These are phyloP conservation scores for Crithidia brevicula DNA, from an alignment of 208 protist species.

Conservation along the genomic window DNA sequence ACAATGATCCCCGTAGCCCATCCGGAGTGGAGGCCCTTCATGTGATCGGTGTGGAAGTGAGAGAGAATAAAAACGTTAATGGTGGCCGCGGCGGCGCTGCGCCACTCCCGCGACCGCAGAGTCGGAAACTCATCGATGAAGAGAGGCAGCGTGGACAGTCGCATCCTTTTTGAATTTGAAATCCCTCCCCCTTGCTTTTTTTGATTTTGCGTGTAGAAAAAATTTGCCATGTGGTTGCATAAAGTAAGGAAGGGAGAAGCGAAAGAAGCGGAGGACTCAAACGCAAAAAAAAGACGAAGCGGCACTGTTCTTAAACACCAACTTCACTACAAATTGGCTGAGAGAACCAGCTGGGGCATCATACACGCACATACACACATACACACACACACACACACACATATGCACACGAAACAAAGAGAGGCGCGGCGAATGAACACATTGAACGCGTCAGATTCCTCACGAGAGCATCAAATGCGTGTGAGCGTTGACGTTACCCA, in stretches of 20 bases:
- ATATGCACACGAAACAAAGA: neutral
- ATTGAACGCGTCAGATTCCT: no score
- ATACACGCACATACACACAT: no score
- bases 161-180: constrained; percentile 42
- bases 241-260: no score
- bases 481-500: no score
- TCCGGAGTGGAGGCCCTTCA: constrained; percentile 61
- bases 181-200: neutral
- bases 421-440: no score
- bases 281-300: no score
- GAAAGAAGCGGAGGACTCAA: neutral
- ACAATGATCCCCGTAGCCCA: constrained; percentile 71
- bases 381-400: constrained; percentile 8
- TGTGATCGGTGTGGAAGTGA: constrained; percentile 92
- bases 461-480: no score
- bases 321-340: no score
- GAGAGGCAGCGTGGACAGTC: constrained; percentile 54
- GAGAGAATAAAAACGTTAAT: constrained; percentile 60
- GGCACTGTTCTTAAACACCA: no score
- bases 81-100: neutral
- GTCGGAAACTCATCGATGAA: constrained; percentile 62
- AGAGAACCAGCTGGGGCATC: no score
- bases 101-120: neutral
- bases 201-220: no score
- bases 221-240: no score